Percentiles rank a stretch among this genome's conserved stretches.
Evolutionary conservation across 2,329 filamentous ascomycete genomes (phyloP).

Genomic region (Ophiocordyceps unilateralis): DNA sequence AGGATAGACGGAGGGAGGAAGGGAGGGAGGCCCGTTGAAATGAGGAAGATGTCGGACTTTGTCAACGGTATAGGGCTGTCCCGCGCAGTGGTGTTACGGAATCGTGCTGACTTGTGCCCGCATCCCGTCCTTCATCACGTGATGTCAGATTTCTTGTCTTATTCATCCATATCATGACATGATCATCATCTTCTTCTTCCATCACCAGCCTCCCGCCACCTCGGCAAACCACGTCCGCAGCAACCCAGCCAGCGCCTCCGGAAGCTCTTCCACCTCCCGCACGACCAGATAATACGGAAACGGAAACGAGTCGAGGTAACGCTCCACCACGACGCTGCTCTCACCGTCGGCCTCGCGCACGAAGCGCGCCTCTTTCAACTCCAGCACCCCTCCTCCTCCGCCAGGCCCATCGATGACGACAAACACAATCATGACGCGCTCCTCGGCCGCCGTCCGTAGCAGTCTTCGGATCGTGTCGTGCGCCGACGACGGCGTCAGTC

Average conservation of each 20-base stretch:
- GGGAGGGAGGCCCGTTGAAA: no score
- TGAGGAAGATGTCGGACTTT: no score
- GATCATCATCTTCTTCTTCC: no score
- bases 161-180: no score
- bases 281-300: constrained; percentile 97
- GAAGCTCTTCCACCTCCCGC: constrained; percentile 77
- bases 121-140: no score
- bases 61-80: no score
- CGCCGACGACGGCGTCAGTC: constrained; percentile 65
- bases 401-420: constrained; percentile 65
- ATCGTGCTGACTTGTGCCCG: no score
- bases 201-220: constrained; percentile 23
- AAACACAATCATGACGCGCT: constrained; percentile 95
- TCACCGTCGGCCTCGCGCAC: constrained; percentile 41
- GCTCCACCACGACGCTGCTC: constrained; percentile 61
- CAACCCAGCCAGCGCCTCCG: constrained; percentile 69
- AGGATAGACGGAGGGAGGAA: no score
- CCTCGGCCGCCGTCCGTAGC: constrained; percentile 74
- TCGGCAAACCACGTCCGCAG: constrained; percentile 91
- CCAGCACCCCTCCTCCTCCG: constrained; percentile 55
- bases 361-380: constrained; percentile 77
- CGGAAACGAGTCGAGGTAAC: constrained; percentile 89
- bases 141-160: no score
- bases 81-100: no score
- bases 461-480: constrained; percentile 71